Base-by-base conservation (phyloP, 805 yeast genomes). In the Zygotorulaspora danielsina region DNA sequence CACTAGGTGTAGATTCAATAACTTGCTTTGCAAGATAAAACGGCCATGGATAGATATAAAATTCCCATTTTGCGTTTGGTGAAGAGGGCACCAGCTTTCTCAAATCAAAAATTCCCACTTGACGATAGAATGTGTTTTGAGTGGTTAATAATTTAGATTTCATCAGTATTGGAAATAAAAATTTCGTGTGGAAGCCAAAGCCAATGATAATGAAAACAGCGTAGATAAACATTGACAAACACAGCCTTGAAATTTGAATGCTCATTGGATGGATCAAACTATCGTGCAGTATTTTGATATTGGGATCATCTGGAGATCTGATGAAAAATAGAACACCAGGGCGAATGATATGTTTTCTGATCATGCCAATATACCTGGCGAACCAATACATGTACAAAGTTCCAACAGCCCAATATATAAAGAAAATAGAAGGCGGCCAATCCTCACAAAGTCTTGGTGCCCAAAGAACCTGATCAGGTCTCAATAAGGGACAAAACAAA, bases 291-390 rank as follows among this genome's bases (percentile, higher is more conserved):
- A 93, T 75, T 49, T 90, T 78, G 32, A 87, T 80, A 51, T 85
- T 83, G 27, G 95, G 96, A 57, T 93, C 97, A 51, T 88, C 96
- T 4, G 96, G 96, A 16, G 95, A 87, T 51, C 96, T 75, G 44
- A 93, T 84, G 65, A 93, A 93, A 60, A 79, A 93, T 33, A 93
- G 68, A 6, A 86, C 96, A 9, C 98, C 99, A 0, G 84, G 81
- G 40, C 99, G 74, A 42, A 90, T 71, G 27, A 87, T 78, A 43
- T 69, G 64, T 32, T 73, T 66, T 45, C 98, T 72, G 15, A 81
- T 73, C 88, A 88, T 81, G 13, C 94, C 84, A 20, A 90, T 88
- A 63, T 78, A 90, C 34, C 83, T 66, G 1, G 97, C 95, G 65
- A 93, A 80, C 52, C 78, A 69, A 46, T 81, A 79, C 97, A 93